phyloP scores from a whole-genome alignment of 345 rosid genomes.

The Salix caprea region DNA sequence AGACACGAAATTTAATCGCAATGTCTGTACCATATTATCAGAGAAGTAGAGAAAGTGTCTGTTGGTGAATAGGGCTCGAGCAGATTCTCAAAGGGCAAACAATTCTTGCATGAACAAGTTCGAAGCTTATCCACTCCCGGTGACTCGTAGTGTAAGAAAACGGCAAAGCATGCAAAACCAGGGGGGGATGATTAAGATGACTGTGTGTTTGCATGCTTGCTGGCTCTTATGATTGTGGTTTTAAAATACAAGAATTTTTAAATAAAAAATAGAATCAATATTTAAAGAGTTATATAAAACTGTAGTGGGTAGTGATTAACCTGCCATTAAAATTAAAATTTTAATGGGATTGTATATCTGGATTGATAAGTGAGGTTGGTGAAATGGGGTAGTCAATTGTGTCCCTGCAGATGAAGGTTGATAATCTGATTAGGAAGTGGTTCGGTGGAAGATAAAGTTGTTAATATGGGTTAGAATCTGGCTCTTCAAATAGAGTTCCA shows the following conservation, averaged over 20 bases:
- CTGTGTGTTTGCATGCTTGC: background rate
- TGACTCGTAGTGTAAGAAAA: background rate
- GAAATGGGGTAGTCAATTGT: slow-evolving; percentile 9
- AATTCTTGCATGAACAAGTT: background rate
- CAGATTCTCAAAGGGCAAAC: background rate
- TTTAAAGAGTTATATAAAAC: background rate
- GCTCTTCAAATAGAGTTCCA: background rate
- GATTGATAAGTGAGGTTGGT: slow-evolving; percentile 18
- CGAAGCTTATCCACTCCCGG: background rate
- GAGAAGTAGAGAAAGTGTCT: background rate
- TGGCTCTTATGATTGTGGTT: background rate
- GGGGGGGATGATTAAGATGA: background rate
- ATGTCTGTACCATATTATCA: too few species aligned
- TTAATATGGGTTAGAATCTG: background rate
- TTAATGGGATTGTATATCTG: too few species aligned
- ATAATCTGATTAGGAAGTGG: slow-evolving; percentile 7
- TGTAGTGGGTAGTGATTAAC: background rate
- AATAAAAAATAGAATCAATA: background rate
- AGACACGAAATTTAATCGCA: too few species aligned
- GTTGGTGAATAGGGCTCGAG: background rate
- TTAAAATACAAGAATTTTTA: background rate
- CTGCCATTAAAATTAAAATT: too few species aligned
- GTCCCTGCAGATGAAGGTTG: slow-evolving; percentile 3
- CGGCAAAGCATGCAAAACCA: background rate
- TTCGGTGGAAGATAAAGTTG: background rate